These are phyloP conservation scores for Penicillium sp. DNA, from an alignment of 2,329 filamentous ascomycete species.

Conservation along the genomic window DNA sequence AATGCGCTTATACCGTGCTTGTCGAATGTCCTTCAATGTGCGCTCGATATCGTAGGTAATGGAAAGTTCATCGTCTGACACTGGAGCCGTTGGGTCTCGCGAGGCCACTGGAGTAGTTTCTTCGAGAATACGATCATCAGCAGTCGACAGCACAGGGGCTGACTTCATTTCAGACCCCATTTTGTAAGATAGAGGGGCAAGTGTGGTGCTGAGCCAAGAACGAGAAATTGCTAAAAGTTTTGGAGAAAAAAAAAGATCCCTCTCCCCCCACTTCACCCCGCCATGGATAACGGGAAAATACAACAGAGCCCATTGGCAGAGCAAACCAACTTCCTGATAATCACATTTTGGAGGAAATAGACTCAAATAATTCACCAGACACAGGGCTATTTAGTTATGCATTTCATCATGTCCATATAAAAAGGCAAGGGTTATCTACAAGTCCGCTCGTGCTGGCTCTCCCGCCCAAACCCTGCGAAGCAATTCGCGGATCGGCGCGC, in stretches of 20 bases:
- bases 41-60: conserved; percentile 81
- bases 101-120: conserved; percentile 47
- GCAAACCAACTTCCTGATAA: conserved; percentile 10
- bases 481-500: conserved; percentile 54
- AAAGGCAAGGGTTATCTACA: conserved; percentile 37
- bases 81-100: conserved; percentile 31
- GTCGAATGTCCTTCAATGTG: conserved; percentile 73
- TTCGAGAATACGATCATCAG: conserved; percentile 61
- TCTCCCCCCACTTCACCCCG: conserved; percentile 38
- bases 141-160: conserved; percentile 63
- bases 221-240: conserved; percentile 22
- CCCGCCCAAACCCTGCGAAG: conserved; percentile 63
- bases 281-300: conserved; percentile 26
- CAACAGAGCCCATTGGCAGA: conserved; percentile 23
- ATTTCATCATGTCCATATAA: neutral
- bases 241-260: conserved; percentile 17
- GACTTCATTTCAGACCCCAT: conserved; percentile 39
- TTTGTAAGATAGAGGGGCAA: conserved; percentile 2
- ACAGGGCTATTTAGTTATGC: neutral
- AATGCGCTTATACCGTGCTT: conserved; percentile 70
- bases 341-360: neutral
- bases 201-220: conserved; percentile 1
- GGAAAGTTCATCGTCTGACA: conserved; percentile 68
- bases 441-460: conserved; percentile 55
- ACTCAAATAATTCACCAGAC: neutral